These are phyloP conservation scores for Tulasnella sp. DNA, from an alignment of 768 basidiomycete genomes.

Conservation along the genomic window DNA sequence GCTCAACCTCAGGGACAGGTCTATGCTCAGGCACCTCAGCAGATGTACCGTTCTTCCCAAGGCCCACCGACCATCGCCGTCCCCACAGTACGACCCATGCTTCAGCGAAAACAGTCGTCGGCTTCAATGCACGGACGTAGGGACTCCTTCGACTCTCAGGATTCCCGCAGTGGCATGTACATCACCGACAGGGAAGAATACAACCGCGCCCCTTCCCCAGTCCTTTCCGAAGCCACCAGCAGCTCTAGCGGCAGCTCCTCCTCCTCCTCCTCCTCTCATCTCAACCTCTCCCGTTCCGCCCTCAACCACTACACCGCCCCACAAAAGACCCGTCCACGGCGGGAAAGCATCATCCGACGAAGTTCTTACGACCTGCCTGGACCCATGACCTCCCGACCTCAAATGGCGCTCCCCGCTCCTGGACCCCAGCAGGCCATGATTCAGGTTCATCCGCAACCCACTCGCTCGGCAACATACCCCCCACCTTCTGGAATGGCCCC, in stretches of 20 bases:
- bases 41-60: not conserved
- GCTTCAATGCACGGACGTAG: not conserved
- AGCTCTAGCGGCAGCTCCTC: constrained; percentile 16
- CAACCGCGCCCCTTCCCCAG: constrained; percentile 7
- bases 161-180: constrained; percentile 1
- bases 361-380: not conserved
- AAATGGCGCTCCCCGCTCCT: constrained; percentile 4
- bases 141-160: not conserved
- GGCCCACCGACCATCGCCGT: constrained; percentile 4
- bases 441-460: constrained; percentile 6
- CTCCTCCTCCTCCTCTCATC: constrained; percentile 16
- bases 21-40: constrained; percentile 1
- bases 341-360: not conserved
- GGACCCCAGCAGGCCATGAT: not conserved
- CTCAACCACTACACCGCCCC: constrained; percentile 17
- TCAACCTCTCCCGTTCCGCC: constrained; percentile 14
- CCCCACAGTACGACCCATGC: not conserved
- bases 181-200: not conserved
- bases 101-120: not conserved
- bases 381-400: not conserved
- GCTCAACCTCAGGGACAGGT: not conserved
- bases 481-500: not conserved
- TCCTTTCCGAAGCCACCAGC: constrained; percentile 12
- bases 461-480: constrained; percentile 1
- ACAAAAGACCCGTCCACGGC: not conserved